phyloP scores from a whole-genome alignment of 208 protist genomes.

The Phytomonas serpens region DNA sequence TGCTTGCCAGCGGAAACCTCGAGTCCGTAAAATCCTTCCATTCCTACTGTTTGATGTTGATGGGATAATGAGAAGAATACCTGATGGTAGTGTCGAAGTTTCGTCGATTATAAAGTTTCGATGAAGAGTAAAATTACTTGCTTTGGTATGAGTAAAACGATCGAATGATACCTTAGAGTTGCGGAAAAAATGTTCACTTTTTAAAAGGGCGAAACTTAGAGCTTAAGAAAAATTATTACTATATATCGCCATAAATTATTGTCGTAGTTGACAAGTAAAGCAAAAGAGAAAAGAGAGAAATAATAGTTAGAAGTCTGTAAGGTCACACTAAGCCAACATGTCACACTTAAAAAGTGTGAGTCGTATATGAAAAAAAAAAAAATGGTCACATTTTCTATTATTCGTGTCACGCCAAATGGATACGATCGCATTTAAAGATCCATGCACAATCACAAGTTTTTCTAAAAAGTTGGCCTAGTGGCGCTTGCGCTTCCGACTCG shows the following conservation, averaged over 20 bases:
- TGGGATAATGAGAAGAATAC: constrained; percentile 3
- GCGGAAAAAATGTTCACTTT: background rate
- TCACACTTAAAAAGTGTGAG: background rate
- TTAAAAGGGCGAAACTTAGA: background rate
- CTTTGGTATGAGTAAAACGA: background rate
- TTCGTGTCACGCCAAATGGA: background rate
- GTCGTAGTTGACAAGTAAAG: background rate
- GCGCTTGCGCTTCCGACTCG: background rate
- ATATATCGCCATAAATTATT: background rate
- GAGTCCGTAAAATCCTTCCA: constrained; percentile 87
- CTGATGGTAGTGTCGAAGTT: background rate
- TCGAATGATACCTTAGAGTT: background rate
- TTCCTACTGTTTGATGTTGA: constrained; percentile 15
- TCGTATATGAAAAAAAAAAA: background rate
- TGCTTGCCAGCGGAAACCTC: constrained; percentile 58
- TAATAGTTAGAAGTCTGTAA: background rate
- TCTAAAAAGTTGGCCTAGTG: background rate
- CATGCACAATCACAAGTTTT: background rate
- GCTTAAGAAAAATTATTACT: background rate
- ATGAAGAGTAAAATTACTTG: background rate
- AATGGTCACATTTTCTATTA: background rate
- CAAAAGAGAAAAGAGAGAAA: background rate
- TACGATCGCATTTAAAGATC: background rate
- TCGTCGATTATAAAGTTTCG: background rate
- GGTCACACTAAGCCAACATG: background rate